phyloP scores from a whole-genome alignment of 2,329 filamentous ascomycete species.

The Fusarium decemcellulare region DNA sequence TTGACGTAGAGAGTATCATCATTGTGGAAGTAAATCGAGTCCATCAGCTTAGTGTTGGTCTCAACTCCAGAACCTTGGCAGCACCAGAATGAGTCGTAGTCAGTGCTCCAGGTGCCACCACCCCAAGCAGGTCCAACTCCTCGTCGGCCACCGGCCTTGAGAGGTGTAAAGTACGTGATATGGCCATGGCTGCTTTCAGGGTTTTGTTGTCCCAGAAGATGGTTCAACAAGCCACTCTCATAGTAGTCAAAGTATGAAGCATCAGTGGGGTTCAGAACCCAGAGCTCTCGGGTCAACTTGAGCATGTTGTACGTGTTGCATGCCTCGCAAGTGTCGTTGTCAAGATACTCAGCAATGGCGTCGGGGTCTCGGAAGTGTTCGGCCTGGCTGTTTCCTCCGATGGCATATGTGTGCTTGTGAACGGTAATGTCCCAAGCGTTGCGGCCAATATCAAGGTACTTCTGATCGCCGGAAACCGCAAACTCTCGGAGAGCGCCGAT shows the following conservation, averaged over 20 bases:
- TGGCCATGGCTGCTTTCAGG: constrained; percentile 61
- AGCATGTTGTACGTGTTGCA: constrained; percentile 72
- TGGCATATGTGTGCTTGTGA: constrained; percentile 64
- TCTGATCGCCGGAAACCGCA: constrained; percentile 60
- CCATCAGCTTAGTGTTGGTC: constrained; percentile 67
- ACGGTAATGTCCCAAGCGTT: constrained; percentile 66
- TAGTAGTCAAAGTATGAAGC: constrained; percentile 66
- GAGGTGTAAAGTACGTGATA: constrained; percentile 67
- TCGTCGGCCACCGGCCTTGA: constrained; percentile 61
- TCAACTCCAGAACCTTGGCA: constrained; percentile 67
- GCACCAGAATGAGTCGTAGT: constrained; percentile 68
- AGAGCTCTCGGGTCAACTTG: constrained; percentile 67
- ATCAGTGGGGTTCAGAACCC: constrained; percentile 57
- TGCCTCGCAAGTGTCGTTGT: constrained; percentile 63
- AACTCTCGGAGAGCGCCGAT: constrained; percentile 65
- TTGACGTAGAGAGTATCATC: constrained; percentile 62
- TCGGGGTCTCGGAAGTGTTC: constrained; percentile 66
- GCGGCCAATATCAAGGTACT: constrained; percentile 62
- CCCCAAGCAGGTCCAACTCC: constrained; percentile 68
- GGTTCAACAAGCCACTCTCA: constrained; percentile 65
- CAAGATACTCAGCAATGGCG: constrained; percentile 60
- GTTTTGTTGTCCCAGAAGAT: constrained; percentile 65
- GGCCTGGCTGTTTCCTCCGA: constrained; percentile 67
- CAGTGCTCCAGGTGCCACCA: constrained; percentile 68
- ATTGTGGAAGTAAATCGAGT: constrained; percentile 66